These are phyloP conservation scores for Epichloe amarillans DNA, from an alignment of 2,329 filamentous ascomycete genomes.

Conservation along the genomic window DNA sequence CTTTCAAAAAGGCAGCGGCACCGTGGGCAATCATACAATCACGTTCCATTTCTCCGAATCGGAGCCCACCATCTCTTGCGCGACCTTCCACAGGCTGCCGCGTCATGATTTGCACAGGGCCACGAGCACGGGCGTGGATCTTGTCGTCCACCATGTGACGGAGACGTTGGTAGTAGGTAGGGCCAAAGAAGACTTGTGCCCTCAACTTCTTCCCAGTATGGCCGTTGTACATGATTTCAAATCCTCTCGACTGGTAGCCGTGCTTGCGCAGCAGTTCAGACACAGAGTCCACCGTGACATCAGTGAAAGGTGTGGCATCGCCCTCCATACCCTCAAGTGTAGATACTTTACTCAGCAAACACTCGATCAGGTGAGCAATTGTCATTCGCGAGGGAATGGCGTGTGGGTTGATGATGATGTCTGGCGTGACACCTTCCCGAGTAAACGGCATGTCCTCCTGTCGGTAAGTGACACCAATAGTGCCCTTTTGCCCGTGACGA, in stretches of 20 bases:
- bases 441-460: constrained; percentile 99
- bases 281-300: constrained; percentile 89
- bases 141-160: constrained; percentile 99
- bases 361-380: constrained; percentile 99
- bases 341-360: constrained; percentile 89
- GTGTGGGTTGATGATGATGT: constrained; percentile 98
- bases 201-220: constrained; percentile 90
- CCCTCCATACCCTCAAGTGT: constrained; percentile 89
- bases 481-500: constrained; percentile 94
- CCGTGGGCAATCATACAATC: constrained; percentile 99
- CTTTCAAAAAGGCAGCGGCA: constrained; percentile 91
- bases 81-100: constrained; percentile 96
- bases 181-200: constrained; percentile 90
- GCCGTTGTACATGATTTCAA: constrained; percentile 98
- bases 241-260: constrained; percentile 92
- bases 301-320: constrained; percentile 94
- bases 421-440: constrained; percentile 76
- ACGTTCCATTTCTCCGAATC: constrained; percentile 99
- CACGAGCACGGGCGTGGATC: constrained; percentile 96
- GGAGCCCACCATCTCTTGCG: constrained; percentile 91
- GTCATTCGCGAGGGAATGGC: constrained; percentile 99
- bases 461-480: constrained; percentile 94
- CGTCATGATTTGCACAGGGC: constrained; percentile 93
- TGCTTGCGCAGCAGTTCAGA: constrained; percentile 75
- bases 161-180: constrained; percentile 96